phyloP scores from a whole-genome alignment of 2,329 filamentous ascomycete species.

The Phialophora verrucosa region DNA sequence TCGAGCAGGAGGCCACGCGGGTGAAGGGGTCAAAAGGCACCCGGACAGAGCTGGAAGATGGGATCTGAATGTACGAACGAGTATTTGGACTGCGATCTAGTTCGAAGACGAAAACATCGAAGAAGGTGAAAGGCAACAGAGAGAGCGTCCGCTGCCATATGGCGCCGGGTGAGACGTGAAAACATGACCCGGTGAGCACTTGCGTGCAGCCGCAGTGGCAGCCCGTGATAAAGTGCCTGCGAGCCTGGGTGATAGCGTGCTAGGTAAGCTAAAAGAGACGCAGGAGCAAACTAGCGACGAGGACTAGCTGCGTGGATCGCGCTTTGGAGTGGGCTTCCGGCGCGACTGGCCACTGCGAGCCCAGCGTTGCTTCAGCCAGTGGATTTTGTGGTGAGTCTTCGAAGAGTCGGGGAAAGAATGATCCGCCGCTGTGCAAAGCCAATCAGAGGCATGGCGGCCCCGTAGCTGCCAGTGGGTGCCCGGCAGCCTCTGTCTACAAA shows the following conservation, averaged over 20 bases:
- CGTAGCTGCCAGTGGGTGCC: slow-evolving; percentile 24
- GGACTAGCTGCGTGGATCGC: slow-evolving; percentile 11
- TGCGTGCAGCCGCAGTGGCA: too few species aligned
- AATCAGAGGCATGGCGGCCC: slow-evolving; percentile 14
- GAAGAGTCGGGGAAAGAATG: slow-evolving; percentile 35
- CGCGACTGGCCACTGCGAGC: slow-evolving; percentile 13
- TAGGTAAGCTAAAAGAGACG: slow-evolving; percentile 17
- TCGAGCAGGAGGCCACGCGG: neutral
- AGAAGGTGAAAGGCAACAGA: neutral
- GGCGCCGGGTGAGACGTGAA: neutral
- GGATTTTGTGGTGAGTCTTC: neutral
- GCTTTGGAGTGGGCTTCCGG: slow-evolving; percentile 5
- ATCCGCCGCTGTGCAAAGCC: slow-evolving; percentile 22
- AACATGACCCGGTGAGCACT: slow-evolving; percentile 19
- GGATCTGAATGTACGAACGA: neutral
- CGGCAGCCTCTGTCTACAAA: slow-evolving; percentile 34
- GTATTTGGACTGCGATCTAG: neutral
- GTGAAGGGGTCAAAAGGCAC: neutral
- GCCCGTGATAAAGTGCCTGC: slow-evolving; percentile 1
- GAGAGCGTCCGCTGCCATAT: neutral
- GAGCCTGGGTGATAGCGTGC: slow-evolving; percentile 3
- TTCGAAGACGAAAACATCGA: neutral
- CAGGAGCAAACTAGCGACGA: slow-evolving; percentile 20
- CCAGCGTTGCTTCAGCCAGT: slow-evolving; percentile 9
- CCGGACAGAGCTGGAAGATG: neutral